Percentiles rank a stretch among this genome's conserved stretches.
phyloP scores from a whole-genome alignment of 2,329 filamentous ascomycete species.

The Cladobotryum mycophilum region DNA sequence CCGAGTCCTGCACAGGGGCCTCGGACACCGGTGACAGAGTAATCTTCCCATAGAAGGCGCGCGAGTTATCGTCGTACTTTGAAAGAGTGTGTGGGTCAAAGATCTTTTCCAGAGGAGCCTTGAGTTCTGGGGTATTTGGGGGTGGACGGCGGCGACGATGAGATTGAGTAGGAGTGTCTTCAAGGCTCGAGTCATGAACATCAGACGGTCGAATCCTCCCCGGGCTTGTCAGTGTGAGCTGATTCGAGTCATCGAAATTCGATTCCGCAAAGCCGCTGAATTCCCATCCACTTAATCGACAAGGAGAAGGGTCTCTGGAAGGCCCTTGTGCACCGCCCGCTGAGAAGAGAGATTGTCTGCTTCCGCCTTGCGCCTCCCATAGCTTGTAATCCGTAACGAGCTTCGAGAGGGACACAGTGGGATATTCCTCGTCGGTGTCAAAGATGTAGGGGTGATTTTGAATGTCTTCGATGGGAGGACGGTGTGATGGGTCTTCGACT shows the following conservation, averaged over 20 bases:
- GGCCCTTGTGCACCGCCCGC: conserved; percentile 42
- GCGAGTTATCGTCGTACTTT: conserved; percentile 40
- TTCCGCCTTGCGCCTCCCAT: conserved; percentile 64
- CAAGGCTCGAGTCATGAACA: conserved; percentile 6
- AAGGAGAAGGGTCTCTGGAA: conserved; percentile 28
- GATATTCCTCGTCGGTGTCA: conserved; percentile 51
- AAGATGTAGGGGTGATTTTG: conserved; percentile 58
- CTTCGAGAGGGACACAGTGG: conserved; percentile 51
- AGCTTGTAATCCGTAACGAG: conserved; percentile 60
- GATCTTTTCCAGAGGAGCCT: conserved; percentile 39
- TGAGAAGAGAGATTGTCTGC: conserved; percentile 52
- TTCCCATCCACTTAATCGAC: conserved; percentile 51
- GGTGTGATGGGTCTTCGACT: conserved; percentile 48
- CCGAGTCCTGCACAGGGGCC: conserved; percentile 34
- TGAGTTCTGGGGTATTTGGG: conserved; percentile 35
- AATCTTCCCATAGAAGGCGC: conserved; percentile 33
- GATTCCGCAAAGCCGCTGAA: conserved; percentile 39
- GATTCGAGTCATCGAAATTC: conserved; percentile 9
- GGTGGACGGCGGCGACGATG: conserved; percentile 32
- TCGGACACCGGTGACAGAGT: conserved; percentile 30
- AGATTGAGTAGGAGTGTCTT: conserved; percentile 2
- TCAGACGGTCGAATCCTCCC: conserved; percentile 2
- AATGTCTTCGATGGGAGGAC: conserved; percentile 54
- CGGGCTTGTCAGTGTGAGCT: conserved; percentile 10
- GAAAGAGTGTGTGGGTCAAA: conserved; percentile 43